phyloP scores from a whole-genome alignment of 129 eudicot genomes.

The Helianthus annuus region HanXRQr2.0-SUNRISE NC_035437.2:92781306-92781805 shows the following conservation, averaged over 20 bases:
- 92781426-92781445: neutral
- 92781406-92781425: neutral
- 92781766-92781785: conserved; percentile 1
- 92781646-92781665: conserved; percentile 55
- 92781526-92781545: conserved; percentile 7
- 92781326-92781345: neutral
- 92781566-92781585: conserved; percentile 96
- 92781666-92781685: conserved; percentile 14
- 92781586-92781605: conserved; percentile 98
- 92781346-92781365: neutral
- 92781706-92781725: neutral
- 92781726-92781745: neutral
- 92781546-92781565: conserved; percentile 32
- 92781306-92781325: too few species aligned
- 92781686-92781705: conserved; percentile 5
- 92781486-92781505: neutral
- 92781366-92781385: conserved; percentile 1
- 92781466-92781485: neutral
- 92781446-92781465: neutral
- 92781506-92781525: neutral
- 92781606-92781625: conserved; percentile 97
- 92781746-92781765: neutral
- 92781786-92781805: conserved; percentile 3
- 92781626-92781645: conserved; percentile 95
- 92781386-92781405: neutral